Evolutionary conservation across 108 stramenopile species (phyloP).

Genomic region (Discostella stelligeroides): DNA sequence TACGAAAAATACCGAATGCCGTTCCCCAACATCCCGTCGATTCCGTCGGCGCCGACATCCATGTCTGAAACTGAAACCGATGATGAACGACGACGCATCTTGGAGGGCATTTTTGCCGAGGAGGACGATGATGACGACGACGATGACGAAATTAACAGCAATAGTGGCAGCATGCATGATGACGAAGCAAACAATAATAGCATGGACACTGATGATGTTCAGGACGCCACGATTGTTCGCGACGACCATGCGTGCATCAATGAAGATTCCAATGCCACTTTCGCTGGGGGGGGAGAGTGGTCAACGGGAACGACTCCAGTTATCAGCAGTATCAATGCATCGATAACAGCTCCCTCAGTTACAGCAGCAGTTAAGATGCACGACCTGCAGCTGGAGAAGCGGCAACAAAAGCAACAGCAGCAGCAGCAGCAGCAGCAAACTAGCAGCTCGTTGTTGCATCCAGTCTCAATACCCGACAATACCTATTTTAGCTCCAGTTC

Average conservation of each 20-base stretch:
- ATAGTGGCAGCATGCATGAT: not conserved
- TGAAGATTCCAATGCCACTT: no score
- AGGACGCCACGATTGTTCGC: not conserved
- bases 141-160: not conserved
- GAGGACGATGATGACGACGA: conserved; percentile 32
- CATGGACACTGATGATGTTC: not conserved
- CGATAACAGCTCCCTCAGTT: not conserved
- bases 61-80: not conserved
- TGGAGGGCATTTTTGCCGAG: conserved; percentile 35
- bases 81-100: conserved; percentile 20
- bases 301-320: no score
- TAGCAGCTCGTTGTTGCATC: not conserved
- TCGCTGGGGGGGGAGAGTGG: no score
- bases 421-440: not conserved
- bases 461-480: not conserved
- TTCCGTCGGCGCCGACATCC: not conserved
- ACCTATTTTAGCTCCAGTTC: conserved; percentile 11
- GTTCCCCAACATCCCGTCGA: not conserved
- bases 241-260: no score
- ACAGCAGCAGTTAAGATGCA: not conserved
- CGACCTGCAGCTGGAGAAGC: not conserved
- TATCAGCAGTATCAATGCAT: no score
- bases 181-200: not conserved
- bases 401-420: not conserved
- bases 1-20: no score